phyloP scores from a whole-genome alignment of 2,329 filamentous ascomycete species.

The Fusarium virguliforme region DNA sequence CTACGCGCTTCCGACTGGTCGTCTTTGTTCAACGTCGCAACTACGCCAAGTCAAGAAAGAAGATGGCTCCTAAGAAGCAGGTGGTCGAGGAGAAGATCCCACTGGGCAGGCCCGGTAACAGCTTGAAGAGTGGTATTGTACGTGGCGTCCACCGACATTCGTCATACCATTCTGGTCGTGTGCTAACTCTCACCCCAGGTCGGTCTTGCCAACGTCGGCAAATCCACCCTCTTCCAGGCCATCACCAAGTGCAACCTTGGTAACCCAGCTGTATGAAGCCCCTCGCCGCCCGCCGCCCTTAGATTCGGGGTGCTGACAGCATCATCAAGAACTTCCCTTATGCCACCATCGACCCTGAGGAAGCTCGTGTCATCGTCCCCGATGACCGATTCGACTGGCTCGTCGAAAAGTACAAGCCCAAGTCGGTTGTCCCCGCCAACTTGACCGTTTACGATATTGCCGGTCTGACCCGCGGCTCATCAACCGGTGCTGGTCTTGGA shows the following conservation, averaged over 20 bases:
- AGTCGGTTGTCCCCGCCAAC: constrained; percentile 96
- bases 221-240: constrained; percentile 99
- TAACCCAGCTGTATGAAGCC: constrained; percentile 87
- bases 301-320: constrained; percentile 61
- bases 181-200: constrained; percentile 72
- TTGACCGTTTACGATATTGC: constrained; percentile 99
- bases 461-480: constrained; percentile 94
- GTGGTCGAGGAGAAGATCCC: constrained; percentile 96
- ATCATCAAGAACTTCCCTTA: constrained; percentile 91
- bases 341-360: constrained; percentile 98
- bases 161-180: constrained; percentile 19
- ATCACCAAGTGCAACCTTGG: constrained; percentile 98
- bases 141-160: constrained; percentile 52
- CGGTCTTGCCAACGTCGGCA: constrained; percentile 98
- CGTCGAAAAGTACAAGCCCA: constrained; percentile 96
- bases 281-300: constrained; percentile 53
- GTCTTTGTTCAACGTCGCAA: constrained; percentile 66
- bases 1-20: constrained; percentile 67
- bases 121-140: constrained; percentile 99
- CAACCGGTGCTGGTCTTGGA: constrained; percentile 96
- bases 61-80: constrained; percentile 96
- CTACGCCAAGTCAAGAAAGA: constrained; percentile 76
- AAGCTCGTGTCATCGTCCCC: constrained; percentile 96
- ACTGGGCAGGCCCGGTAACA: constrained; percentile 96
- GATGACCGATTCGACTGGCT: constrained; percentile 98